Evolutionary conservation across 2,329 filamentous ascomycete genomes (phyloP).

Genomic region (Aureobasidium sp.): DNA sequence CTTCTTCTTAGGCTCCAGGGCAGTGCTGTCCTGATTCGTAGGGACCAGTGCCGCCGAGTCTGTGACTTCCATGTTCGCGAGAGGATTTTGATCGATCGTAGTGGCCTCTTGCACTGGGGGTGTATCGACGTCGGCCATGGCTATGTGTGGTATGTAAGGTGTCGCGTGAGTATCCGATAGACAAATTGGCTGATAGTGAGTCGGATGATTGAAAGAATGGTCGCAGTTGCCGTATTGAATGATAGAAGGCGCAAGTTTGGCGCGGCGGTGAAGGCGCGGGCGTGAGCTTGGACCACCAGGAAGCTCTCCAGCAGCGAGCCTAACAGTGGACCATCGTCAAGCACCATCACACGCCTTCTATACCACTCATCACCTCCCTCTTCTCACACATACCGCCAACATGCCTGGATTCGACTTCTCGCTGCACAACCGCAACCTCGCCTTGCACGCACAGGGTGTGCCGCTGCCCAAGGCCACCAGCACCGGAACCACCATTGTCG

Average conservation of each 20-base stretch:
- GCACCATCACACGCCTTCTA: not conserved
- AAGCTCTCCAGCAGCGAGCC: not conserved
- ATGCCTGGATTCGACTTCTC: conserved; percentile 99
- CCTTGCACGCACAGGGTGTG: conserved; percentile 86
- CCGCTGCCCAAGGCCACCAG: conserved; percentile 96
- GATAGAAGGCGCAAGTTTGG: not conserved
- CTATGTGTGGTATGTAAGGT: not conserved
- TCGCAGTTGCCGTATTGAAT: not conserved
- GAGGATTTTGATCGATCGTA: not conserved
- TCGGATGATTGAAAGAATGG: not conserved
- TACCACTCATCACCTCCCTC: not conserved
- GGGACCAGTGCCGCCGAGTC: conserved; percentile 15
- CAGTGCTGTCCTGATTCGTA: conserved; percentile 14
- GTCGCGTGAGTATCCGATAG: not conserved
- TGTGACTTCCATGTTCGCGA: conserved; percentile 9
- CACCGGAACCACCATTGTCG: conserved; percentile 97
- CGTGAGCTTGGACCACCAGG: not conserved
- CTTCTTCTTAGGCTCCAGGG: conserved; percentile 35
- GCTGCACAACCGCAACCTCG: conserved; percentile 98
- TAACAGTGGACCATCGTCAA: not conserved
- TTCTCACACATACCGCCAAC: conserved; percentile 16
- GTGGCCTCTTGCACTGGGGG: conserved; percentile 7
- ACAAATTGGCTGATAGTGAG: not conserved
- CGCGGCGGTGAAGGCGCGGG: not conserved
- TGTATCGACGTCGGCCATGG: conserved; percentile 19